Evolutionary conservation across 176 grass and related monocot genomes (phyloP).

Genomic region (Triticum turgidum): DNA sequence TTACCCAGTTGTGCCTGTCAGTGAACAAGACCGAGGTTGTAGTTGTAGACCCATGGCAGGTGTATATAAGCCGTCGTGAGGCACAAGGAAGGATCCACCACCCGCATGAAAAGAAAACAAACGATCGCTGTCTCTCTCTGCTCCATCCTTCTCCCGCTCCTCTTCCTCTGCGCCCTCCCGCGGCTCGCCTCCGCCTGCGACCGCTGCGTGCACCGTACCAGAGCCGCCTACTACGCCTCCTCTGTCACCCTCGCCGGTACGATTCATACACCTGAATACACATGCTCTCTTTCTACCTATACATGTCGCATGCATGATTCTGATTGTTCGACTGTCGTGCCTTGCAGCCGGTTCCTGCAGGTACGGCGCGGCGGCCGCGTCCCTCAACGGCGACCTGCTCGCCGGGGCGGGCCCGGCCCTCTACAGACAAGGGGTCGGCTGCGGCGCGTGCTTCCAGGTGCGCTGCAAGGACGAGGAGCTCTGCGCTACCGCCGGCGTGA

Average conservation of each 20-base stretch:
- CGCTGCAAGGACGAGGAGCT: conserved; percentile 67
- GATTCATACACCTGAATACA: not conserved
- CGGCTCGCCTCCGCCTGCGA: conserved; percentile 58
- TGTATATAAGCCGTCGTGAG: conserved; percentile 43
- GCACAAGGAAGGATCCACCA: not conserved
- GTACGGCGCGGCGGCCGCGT: conserved; percentile 58
- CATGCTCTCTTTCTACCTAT: not conserved
- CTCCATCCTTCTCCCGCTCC: not conserved
- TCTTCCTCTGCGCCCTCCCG: conserved; percentile 24
- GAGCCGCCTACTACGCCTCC: conserved; percentile 51
- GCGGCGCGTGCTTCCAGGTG: conserved; percentile 91
- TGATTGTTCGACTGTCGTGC: not conserved
- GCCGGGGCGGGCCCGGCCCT: conserved; percentile 46
- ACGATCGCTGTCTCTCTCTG: conserved; percentile 38
- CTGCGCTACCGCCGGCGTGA: conserved; percentile 47
- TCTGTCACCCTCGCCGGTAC: conserved; percentile 53
- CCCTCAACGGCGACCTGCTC: conserved; percentile 48
- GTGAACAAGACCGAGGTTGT: too few relatives aligned
- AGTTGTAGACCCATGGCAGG: not conserved
- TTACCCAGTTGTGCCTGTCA: too few relatives aligned
- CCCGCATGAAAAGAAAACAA: not conserved
- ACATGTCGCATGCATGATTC: not conserved
- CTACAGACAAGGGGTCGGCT: conserved; percentile 67
- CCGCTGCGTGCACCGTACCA: conserved; percentile 62
- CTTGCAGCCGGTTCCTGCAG: conserved; percentile 74